Percentiles rank a stretch among this genome's conserved stretches.
phyloP scores from a whole-genome alignment of 2,329 filamentous ascomycete genomes.

The Lomentospora prolificans region DNA sequence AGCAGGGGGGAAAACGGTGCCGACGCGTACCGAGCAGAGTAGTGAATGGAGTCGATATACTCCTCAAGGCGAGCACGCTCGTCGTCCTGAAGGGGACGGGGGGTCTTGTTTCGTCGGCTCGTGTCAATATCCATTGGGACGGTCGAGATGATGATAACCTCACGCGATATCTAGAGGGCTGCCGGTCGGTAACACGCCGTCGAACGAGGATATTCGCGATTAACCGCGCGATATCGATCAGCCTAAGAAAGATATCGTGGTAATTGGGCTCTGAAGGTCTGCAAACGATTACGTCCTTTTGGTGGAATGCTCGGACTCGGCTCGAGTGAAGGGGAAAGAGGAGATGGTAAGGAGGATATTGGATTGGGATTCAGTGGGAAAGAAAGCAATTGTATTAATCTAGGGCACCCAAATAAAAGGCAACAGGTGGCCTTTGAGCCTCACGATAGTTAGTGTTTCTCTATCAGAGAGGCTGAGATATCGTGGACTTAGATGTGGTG shows the following conservation, averaged over 20 bases:
- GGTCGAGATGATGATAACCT: background rate
- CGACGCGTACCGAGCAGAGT: constrained; percentile 76
- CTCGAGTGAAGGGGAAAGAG: background rate
- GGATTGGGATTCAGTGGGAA: background rate
- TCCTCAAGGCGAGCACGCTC: constrained; percentile 83
- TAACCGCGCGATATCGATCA: background rate
- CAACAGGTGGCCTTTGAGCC: background rate
- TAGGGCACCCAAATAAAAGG: background rate
- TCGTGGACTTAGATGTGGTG: background rate
- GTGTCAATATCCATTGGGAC: constrained; percentile 56
- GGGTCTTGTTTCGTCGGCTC: constrained; percentile 75
- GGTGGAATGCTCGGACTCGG: too few relatives aligned
- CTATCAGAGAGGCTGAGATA: background rate
- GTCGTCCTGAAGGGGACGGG: constrained; percentile 66
- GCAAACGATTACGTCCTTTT: too few relatives aligned
- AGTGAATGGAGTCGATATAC: constrained; percentile 89
- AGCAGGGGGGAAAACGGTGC: background rate
- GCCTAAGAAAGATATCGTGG: background rate
- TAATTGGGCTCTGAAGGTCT: background rate
- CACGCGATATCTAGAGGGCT: background rate
- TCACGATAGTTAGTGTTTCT: background rate
- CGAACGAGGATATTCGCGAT: background rate
- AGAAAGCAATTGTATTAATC: background rate
- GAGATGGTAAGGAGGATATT: background rate
- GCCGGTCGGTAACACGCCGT: background rate